Conservation (phyloP, 1,284 basidiomycete genomes). For the Moniliophthora roreri region DNA sequence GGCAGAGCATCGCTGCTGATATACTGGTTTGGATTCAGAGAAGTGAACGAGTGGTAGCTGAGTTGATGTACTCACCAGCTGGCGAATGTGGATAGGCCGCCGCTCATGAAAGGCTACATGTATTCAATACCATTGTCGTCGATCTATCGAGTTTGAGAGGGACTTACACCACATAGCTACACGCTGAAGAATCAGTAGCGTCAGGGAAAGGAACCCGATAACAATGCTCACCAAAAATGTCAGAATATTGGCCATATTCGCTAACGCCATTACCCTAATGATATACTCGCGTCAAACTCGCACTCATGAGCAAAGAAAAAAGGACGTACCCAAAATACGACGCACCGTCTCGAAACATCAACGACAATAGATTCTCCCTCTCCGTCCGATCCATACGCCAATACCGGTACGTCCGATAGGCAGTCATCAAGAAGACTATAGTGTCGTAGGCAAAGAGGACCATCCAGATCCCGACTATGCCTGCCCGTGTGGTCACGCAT, state of each 20-base stretch:
- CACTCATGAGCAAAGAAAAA: neutral
- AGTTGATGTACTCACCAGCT: no score
- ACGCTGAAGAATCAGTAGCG: no score
- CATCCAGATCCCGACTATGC: conserved; percentile 10
- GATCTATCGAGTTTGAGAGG: no score
- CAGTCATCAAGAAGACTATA: conserved; percentile 9
- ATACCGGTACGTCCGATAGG: conserved; percentile 5
- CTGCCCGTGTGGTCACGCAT: no score
- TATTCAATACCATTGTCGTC: no score
- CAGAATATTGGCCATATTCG: conserved; percentile 11
- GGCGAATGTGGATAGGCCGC: no score
- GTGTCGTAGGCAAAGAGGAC: conserved; percentile 12
- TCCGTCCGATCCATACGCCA: no score
- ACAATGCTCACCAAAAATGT: conserved; percentile 12
- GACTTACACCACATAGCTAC: no score
- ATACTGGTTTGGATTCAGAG: no score
- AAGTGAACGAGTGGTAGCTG: no score
- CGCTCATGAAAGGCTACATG: no score
- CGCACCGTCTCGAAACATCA: neutral
- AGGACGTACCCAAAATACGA: conserved; percentile 11
- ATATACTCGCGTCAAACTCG: neutral
- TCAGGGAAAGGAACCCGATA: neutral
- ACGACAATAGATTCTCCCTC: neutral
- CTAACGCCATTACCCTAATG: conserved; percentile 11
- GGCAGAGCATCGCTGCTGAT: no score